These are phyloP conservation scores for Mucor plumbeus DNA, from an alignment of 371 early-diverging fungal genomes.

Conservation along the genomic window DNA sequence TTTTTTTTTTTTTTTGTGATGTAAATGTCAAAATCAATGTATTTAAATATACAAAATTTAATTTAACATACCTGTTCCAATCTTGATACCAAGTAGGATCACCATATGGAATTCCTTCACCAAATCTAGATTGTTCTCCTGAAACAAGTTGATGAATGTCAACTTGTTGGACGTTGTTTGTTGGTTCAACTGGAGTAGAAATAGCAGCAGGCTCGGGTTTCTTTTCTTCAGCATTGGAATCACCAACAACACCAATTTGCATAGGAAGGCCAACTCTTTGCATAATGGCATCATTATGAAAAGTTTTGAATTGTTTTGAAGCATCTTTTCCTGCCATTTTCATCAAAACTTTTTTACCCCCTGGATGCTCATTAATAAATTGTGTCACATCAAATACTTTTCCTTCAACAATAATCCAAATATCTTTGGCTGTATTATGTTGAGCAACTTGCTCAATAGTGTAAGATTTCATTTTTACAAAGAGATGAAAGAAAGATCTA, in stretches of 20 bases:
- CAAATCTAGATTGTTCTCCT: conserved; percentile 46
- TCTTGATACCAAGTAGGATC: conserved; percentile 92
- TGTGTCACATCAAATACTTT: conserved; percentile 84
- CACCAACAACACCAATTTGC: conserved; percentile 59
- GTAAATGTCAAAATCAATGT: too few species aligned
- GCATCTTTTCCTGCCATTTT: conserved; percentile 90
- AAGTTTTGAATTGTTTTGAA: conserved; percentile 85
- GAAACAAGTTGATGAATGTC: too few species aligned
- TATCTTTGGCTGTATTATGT: conserved; percentile 78
- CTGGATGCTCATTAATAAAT: conserved; percentile 79
- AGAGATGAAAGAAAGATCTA: background rate
- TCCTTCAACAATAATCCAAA: conserved; percentile 91
- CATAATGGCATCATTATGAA: conserved; percentile 73
- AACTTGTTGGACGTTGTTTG: too few species aligned
- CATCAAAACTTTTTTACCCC: conserved; percentile 71
- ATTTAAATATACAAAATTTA: background rate
- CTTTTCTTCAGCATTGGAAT: background rate
- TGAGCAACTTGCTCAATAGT: conserved; percentile 75
- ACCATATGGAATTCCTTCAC: conserved; percentile 81
- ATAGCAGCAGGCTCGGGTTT: too few species aligned
- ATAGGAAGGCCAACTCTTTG: conserved; percentile 63
- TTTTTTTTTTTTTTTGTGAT: background rate
- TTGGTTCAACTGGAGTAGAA: too few species aligned
- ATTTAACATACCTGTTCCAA: conserved; percentile 48
- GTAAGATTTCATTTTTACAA: conserved; percentile 39